phyloP scores from a whole-genome alignment of 257 asterid genomes.

The Plantago elongata region DNA sequence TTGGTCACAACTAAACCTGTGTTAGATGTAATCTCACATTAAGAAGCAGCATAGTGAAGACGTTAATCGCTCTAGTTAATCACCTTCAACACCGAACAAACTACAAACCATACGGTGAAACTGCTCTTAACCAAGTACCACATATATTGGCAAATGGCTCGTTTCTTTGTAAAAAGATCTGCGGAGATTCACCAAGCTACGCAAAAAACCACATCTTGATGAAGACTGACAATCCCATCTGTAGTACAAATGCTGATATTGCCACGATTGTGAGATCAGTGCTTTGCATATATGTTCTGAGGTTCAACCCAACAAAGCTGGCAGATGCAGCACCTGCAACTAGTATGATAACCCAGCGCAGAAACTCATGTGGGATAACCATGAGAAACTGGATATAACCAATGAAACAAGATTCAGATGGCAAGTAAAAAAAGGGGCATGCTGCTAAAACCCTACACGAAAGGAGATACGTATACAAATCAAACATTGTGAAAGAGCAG shows the following conservation, averaged over 20 bases:
- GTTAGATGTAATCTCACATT: slow-evolving; percentile 17
- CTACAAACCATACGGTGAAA: slow-evolving; percentile 20
- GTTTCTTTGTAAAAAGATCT: background rate
- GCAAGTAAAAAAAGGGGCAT: background rate
- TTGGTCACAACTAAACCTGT: background rate
- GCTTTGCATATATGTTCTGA: slow-evolving; percentile 49
- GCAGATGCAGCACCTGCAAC: slow-evolving; percentile 66
- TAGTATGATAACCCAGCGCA: slow-evolving; percentile 70
- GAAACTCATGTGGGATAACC: slow-evolving; percentile 69
- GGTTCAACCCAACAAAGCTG: slow-evolving; percentile 72
- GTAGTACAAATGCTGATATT: slow-evolving; percentile 76
- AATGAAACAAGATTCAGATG: slow-evolving; percentile 20
- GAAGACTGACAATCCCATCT: slow-evolving; percentile 78
- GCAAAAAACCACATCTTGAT: slow-evolving; percentile 90
- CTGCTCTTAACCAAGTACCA: slow-evolving; percentile 9
- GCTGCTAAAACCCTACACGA: background rate
- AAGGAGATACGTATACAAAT: background rate
- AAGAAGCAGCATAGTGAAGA: background rate
- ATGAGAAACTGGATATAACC: slow-evolving; percentile 51
- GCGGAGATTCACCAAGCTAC: slow-evolving; percentile 12
- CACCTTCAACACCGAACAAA: slow-evolving; percentile 18
- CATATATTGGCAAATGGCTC: slow-evolving; percentile 14
- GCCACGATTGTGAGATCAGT: slow-evolving; percentile 47
- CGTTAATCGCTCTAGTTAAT: background rate
- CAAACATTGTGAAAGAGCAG: background rate